Conservation (phyloP, 208 protist species). For the Trypanosomatidae sp. region DNA sequence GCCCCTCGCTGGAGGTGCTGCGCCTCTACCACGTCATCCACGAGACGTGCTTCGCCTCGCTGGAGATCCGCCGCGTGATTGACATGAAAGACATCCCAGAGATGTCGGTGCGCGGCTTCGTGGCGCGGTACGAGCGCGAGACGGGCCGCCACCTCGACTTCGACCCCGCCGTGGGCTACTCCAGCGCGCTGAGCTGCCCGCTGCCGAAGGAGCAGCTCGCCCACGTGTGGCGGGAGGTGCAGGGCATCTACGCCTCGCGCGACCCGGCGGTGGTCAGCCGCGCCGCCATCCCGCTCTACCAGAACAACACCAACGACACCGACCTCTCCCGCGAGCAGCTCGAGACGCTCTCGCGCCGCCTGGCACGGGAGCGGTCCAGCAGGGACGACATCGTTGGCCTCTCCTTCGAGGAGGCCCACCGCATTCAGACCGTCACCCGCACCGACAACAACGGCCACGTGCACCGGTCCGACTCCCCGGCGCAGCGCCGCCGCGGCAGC, state of each 20-base stretch:
- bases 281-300: conserved; percentile 51
- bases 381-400: conserved; percentile 55
- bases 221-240: conserved; percentile 53
- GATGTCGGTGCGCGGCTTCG: conserved; percentile 31
- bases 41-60: conserved; percentile 58
- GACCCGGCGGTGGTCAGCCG: conserved; percentile 23
- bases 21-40: conserved; percentile 40
- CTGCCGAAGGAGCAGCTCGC: conserved; percentile 65
- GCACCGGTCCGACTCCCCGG: too few species aligned
- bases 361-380: conserved; percentile 33
- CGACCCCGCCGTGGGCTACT: too few species aligned
- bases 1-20: conserved; percentile 33
- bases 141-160: conserved; percentile 35
- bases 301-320: conserved; percentile 33
- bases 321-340: conserved; percentile 33
- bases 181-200: too few species aligned
- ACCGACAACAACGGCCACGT: too few species aligned
- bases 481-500: too few species aligned
- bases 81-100: too few species aligned
- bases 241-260: conserved; percentile 33
- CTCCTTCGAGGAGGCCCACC: conserved; percentile 35
- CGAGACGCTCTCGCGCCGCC: conserved; percentile 25
- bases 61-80: too few species aligned
- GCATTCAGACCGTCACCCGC: conserved; percentile 15
- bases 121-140: conserved; percentile 30